phyloP scores from a whole-genome alignment of 2,329 filamentous ascomycete species.

The Penicillium paneum region DNA sequence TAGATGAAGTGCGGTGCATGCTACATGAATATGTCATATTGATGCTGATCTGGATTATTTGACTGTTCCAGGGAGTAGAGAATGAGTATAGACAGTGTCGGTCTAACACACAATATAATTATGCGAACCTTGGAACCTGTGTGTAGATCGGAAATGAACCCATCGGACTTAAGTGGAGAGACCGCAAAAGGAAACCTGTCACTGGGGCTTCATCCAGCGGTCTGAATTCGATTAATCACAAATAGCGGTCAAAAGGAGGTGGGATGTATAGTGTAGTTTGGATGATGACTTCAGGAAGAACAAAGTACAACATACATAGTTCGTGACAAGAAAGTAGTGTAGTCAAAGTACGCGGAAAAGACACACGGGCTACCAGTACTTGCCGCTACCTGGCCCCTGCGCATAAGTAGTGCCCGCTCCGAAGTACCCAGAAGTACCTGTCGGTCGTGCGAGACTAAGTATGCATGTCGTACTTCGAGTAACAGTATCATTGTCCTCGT shows the following conservation, averaged over 20 bases:
- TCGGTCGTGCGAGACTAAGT: too few species aligned
- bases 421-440: not conserved
- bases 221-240: not conserved
- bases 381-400: not conserved
- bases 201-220: not conserved
- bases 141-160: not conserved
- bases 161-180: not conserved
- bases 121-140: too few species aligned
- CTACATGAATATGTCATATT: not conserved
- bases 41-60: not conserved
- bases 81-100: not conserved
- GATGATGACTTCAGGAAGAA: not conserved
- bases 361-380: not conserved
- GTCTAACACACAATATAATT: not conserved
- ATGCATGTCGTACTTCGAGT: not conserved
- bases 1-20: not conserved
- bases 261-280: not conserved
- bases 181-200: constrained; percentile 1
- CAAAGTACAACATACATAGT: too few species aligned
- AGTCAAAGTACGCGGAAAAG: not conserved
- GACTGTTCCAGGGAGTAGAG: too few species aligned
- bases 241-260: constrained; percentile 4
- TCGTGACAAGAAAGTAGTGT: too few species aligned
- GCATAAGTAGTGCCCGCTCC: not conserved
- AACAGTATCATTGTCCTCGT: not conserved